These are phyloP conservation scores for Amylostereum chailletii DNA, from an alignment of 1,284 basidiomycete genomes.

Conservation along the genomic window DNA sequence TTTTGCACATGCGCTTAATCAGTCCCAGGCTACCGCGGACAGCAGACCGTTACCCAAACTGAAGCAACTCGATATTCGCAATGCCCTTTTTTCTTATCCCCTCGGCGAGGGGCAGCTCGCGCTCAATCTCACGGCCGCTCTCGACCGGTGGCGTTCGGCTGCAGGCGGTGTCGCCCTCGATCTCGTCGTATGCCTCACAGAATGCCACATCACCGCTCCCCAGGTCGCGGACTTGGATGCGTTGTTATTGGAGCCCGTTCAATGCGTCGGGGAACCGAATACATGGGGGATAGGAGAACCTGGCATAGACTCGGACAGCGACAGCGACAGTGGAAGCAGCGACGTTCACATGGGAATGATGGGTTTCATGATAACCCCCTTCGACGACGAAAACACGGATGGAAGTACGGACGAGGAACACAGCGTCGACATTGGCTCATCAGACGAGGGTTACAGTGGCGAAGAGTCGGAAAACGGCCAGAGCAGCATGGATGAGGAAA, in stretches of 20 bases:
- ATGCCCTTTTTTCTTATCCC: constrained; percentile 9
- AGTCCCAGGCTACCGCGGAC: neutral
- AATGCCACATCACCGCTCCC: constrained; percentile 4
- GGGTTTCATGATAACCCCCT: too few relatives aligned
- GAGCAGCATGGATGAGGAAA: too few relatives aligned
- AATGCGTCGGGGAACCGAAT: constrained; percentile 1
- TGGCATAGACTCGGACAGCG: neutral
- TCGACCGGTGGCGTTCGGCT: constrained; percentile 1
- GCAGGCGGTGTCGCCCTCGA: neutral
- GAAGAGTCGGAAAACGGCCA: too few relatives aligned
- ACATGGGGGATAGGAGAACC: constrained; percentile 7
- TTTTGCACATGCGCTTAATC: constrained; percentile 2
- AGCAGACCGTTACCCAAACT: constrained; percentile 1
- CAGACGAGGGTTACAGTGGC: too few relatives aligned
- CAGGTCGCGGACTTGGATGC: constrained; percentile 5
- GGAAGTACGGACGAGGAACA: too few relatives aligned
- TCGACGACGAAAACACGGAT: too few relatives aligned
- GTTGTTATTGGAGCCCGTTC: neutral
- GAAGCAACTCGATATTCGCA: neutral
- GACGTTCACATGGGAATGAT: neutral
- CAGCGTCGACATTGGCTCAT: too few relatives aligned
- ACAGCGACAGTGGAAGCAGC: neutral
- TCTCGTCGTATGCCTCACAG: neutral
- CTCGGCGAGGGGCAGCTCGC: constrained; percentile 6
- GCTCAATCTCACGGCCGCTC: constrained; percentile 2